Evolutionary conservation across 257 asterid species (phyloP).

Genomic region (Jasminum sambac): DNA sequence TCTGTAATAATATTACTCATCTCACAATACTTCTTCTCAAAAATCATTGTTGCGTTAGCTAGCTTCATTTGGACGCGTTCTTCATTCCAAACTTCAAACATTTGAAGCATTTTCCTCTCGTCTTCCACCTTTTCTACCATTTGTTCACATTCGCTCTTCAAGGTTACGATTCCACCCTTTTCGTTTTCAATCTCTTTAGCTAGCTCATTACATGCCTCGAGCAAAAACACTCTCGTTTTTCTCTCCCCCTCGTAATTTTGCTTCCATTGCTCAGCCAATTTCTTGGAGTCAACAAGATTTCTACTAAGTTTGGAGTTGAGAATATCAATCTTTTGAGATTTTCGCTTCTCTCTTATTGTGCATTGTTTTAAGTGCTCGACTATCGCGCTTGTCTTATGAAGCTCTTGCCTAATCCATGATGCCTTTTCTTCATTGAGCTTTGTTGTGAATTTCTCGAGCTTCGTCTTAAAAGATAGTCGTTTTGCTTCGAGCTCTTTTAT

Average conservation of each 20-base stretch:
- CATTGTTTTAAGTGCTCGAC: conserved; percentile 32
- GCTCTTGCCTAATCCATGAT: conserved; percentile 30
- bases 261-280: conserved; percentile 27
- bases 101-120: conserved; percentile 50
- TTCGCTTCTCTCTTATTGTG: conserved; percentile 35
- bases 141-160: conserved; percentile 30
- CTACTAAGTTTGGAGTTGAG: conserved; percentile 36
- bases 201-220: conserved; percentile 33
- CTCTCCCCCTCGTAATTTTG: conserved; percentile 39
- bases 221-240: conserved; percentile 37
- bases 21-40: conserved; percentile 45
- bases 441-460: conserved; percentile 27
- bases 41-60: conserved; percentile 45
- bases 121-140: conserved; percentile 42
- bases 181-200: conserved; percentile 40
- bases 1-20: conserved; percentile 38
- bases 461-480: conserved; percentile 18
- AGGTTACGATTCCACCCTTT: conserved; percentile 35
- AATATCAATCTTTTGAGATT: conserved; percentile 25
- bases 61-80: conserved; percentile 55
- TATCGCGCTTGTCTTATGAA: conserved; percentile 13
- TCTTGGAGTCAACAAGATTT: conserved; percentile 45
- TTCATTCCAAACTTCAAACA: conserved; percentile 63
- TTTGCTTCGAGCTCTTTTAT: conserved; percentile 33
- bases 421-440: conserved; percentile 36